A percentile compares a stretch with the other conserved stretches of the same genome.
Conservation (phyloP, 352 stramenopile species). For the Phytophthora parvispora region DNA sequence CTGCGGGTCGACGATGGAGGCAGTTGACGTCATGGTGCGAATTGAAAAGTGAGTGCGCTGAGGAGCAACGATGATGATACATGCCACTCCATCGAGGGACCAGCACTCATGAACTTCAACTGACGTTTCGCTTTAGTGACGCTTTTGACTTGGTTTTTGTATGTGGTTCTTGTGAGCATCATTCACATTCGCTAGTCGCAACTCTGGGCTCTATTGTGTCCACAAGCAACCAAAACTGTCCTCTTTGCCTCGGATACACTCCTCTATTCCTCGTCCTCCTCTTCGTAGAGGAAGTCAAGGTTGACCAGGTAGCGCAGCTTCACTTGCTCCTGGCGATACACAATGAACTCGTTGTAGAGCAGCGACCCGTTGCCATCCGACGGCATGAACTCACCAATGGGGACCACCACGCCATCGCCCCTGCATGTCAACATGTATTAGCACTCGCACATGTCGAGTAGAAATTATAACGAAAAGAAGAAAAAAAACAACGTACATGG, state of each 20-base stretch:
- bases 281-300: conserved; percentile 60
- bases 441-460: too few relatives aligned
- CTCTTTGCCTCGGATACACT: neutral
- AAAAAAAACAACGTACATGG: conserved; percentile 36
- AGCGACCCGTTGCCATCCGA: conserved; percentile 57
- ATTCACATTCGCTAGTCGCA: neutral
- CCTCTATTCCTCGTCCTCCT: conserved; percentile 15
- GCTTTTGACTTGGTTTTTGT: neutral
- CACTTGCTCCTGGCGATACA: conserved; percentile 79
- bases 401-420: conserved; percentile 62
- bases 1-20: conserved; percentile 30
- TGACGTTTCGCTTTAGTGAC: neutral
- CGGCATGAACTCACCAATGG: conserved; percentile 63
- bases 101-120: neutral
- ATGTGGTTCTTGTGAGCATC: neutral
- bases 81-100: neutral
- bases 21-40: conserved; percentile 32
- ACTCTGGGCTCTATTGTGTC: too few relatives aligned
- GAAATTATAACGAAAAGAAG: too few relatives aligned
- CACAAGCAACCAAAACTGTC: too few relatives aligned
- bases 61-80: neutral
- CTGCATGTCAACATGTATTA: conserved; percentile 12
- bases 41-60: conserved; percentile 32
- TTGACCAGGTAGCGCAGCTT: conserved; percentile 70
- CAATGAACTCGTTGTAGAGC: conserved; percentile 85